Evolutionary conservation across 169 alveolate species (phyloP), one percentile per base, ranked within the genome.

Genomic region (Eimeria necatrix): DNA sequence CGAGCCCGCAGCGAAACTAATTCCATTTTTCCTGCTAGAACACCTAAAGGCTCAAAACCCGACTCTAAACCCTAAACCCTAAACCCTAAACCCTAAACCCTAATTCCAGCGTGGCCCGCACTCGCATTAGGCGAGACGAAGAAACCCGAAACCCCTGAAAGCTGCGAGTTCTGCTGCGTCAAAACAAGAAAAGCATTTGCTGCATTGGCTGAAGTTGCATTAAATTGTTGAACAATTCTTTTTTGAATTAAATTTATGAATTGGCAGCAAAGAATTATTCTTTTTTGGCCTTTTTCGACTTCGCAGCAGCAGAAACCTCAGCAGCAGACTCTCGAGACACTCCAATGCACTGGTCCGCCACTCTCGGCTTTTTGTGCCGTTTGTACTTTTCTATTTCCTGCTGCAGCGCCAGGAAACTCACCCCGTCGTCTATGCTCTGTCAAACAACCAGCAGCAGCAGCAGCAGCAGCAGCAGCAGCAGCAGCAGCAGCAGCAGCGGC

Each of bases 341-440:
- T 20, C 80, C 80, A 20, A 0, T 68, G 80, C 80, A 68, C 14
- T 9, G 22, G 5, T 68, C 80, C 4, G 49, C 80, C 16, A 68
- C 80, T 18, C 80, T 22, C 32, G 48, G 80, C 32, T 84, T 84
- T n/a, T 64, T 64, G 78, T 84, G 91, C 26, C 6, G n/a, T 16
- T 56, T 53, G 73, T 26, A 84, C 16, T 76, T 74, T 59, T 84
- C 60, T 20, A 56, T 41, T 20, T 84, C 91, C 20, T 64, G 76
- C 60, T 51, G 91, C 6, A 84, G 91, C 74, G 91, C 41, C 8
- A 24, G n/a, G 78, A 84, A 84, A 4, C 74, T 84, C 18, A 84
- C 64, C 52, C 91, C 68, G 78, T 84, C 91, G 20, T 84, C 91
- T 46, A 84, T 84, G 68, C 91, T 84, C 91, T 84, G 78, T 6